phyloP scores from a whole-genome alignment of 1,284 basidiomycete genomes.

The Rhizoctonia solani region DNA sequence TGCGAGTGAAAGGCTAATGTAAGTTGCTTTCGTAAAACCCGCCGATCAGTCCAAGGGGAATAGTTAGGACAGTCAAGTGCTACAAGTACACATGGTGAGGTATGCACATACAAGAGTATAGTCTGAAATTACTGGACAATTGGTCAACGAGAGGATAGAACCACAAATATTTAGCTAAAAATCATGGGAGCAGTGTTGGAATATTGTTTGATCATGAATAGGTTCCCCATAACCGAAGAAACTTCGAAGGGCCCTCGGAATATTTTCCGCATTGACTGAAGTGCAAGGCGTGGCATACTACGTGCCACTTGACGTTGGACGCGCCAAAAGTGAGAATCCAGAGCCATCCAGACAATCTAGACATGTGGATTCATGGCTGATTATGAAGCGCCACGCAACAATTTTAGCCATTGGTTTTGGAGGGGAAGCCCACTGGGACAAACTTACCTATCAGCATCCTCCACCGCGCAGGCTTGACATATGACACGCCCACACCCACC shows the following conservation, averaged over 20 bases:
- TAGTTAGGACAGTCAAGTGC: background rate
- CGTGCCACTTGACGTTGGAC: background rate
- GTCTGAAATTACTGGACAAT: background rate
- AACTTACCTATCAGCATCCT: slow-evolving; percentile 24
- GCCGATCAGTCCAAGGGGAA: background rate
- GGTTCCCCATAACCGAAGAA: too few species aligned
- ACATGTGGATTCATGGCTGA: slow-evolving; percentile 28
- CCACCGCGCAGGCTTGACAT: slow-evolving; percentile 20
- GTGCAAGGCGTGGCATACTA: background rate
- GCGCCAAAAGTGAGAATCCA: background rate
- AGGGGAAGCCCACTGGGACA: background rate
- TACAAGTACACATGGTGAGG: slow-evolving; percentile 18
- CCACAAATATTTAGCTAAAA: background rate
- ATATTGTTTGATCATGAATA: background rate
- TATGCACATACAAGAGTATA: slow-evolving; percentile 18
- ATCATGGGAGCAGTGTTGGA: background rate
- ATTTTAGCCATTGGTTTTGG: background rate
- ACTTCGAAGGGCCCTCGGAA: too few species aligned
- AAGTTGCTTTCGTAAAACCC: too few species aligned
- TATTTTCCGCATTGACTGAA: background rate
- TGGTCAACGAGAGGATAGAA: background rate
- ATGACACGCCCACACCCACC: slow-evolving; percentile 18
- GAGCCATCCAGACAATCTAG: slow-evolving; percentile 25
- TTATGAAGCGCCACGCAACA: background rate
- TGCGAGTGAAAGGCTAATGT: too few species aligned